A percentile compares a stretch with the other conserved stretches of the same genome.
Conservation (phyloP, 306 rosid species). For the Leucaena leucocephala region DNA sequence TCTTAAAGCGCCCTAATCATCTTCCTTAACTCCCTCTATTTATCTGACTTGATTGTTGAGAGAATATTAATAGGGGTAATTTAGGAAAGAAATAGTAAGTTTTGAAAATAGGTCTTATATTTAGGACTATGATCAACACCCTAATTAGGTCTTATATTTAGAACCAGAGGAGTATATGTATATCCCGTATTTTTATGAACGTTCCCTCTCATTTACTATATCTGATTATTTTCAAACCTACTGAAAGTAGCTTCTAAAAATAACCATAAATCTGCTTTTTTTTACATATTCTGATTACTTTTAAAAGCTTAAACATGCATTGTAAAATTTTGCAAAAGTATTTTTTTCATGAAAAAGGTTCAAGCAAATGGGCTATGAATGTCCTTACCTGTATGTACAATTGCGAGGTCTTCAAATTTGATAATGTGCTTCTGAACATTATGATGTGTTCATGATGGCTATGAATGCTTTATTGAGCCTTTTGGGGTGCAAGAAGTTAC, state of each 20-base stretch:
- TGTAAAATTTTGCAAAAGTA: neutral
- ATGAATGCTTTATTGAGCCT: constrained; percentile 23
- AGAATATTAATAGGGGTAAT: too few relatives aligned
- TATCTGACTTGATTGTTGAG: too few relatives aligned
- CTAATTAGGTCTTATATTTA: too few relatives aligned
- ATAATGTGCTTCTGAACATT: constrained; percentile 32
- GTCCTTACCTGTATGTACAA: constrained; percentile 27
- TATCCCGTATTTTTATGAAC: neutral
- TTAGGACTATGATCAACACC: too few relatives aligned
- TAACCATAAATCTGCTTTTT: neutral
- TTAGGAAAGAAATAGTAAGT: too few relatives aligned
- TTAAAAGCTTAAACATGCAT: neutral
- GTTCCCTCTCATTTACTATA: neutral
- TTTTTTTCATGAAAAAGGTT: neutral
- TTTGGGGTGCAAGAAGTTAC: constrained; percentile 26
- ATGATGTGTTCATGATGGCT: constrained; percentile 21
- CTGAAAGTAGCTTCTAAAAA: neutral
- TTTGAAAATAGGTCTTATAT: too few relatives aligned
- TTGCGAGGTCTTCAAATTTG: constrained; percentile 22
- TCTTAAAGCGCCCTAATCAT: too few relatives aligned
- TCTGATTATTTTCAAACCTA: neutral
- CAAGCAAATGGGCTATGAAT: neutral
- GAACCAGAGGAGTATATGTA: too few relatives aligned
- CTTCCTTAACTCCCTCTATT: too few relatives aligned
- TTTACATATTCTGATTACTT: neutral